These are phyloP conservation scores for Endothia cerciana DNA, from an alignment of 2,329 filamentous ascomycete species.

Conservation along the genomic window DNA sequence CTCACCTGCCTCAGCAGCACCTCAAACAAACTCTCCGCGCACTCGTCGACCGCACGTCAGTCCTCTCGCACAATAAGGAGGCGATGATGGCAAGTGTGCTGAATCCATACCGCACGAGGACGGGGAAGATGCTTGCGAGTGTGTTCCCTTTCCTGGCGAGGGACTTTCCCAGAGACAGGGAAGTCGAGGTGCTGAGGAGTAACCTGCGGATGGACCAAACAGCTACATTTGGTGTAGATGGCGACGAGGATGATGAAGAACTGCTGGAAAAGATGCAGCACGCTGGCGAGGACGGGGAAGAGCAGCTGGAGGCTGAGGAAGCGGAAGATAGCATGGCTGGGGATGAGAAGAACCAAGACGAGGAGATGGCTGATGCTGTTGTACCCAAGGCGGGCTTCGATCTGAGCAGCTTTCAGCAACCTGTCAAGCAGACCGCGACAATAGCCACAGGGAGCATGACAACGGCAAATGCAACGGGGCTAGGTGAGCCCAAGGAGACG, in stretches of 20 bases:
- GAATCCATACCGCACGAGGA: constrained; percentile 70
- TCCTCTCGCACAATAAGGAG: constrained; percentile 69
- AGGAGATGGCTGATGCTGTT: constrained; percentile 31
- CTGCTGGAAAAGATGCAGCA: constrained; percentile 33
- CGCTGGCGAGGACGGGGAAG: constrained; percentile 39
- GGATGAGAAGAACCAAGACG: constrained; percentile 33
- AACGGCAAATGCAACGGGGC: background rate
- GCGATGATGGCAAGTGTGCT: constrained; percentile 83
- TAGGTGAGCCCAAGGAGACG: constrained; percentile 10
- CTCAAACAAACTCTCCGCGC: constrained; percentile 73
- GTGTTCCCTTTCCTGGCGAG: constrained; percentile 79
- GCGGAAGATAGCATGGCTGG: constrained; percentile 40
- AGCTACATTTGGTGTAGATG: constrained; percentile 29
- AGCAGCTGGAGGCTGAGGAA: constrained; percentile 43
- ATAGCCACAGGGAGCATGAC: constrained; percentile 5
- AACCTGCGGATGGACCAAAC: constrained; percentile 53
- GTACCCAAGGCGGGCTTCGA: constrained; percentile 21
- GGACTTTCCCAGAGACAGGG: constrained; percentile 63
- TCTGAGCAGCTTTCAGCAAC: constrained; percentile 3
- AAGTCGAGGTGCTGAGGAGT: constrained; percentile 71
- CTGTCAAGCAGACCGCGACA: constrained; percentile 12
- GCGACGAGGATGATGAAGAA: constrained; percentile 53
- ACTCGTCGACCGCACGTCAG: constrained; percentile 79
- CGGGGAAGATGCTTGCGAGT: constrained; percentile 69
- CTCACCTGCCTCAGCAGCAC: constrained; percentile 65